A percentile compares a stretch with the other conserved stretches of the same genome.
Conservation (phyloP, 768 basidiomycete species). For the Inosperma sp. region DNA sequence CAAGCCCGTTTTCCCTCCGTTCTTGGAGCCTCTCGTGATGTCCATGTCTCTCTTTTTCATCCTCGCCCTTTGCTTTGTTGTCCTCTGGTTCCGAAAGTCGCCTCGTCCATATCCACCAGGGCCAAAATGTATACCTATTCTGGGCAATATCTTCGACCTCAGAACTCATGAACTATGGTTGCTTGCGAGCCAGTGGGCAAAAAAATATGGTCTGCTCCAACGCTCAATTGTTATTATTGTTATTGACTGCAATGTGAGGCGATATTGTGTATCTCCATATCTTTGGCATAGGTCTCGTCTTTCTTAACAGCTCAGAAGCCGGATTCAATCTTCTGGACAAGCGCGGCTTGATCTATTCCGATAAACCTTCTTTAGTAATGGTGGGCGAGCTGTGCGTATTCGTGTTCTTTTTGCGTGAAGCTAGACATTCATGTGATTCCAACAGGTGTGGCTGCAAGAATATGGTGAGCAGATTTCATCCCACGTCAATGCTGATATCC, state of each 20-base stretch:
- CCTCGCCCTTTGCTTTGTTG: conserved; percentile 33
- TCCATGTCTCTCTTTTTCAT: conserved; percentile 26
- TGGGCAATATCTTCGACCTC: conserved; percentile 29
- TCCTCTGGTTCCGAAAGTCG: conserved; percentile 41
- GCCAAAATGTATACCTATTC: conserved; percentile 27
- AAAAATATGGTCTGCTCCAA: conserved; percentile 25
- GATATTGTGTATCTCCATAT: conserved; percentile 50
- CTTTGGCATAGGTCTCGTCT: conserved; percentile 31
- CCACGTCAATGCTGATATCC: neutral
- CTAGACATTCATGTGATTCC: neutral
- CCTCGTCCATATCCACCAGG: conserved; percentile 26
- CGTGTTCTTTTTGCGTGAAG: neutral
- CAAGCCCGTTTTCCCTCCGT: neutral
- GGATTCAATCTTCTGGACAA: conserved; percentile 51
- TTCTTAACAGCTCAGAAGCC: conserved; percentile 28
- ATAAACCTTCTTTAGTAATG: conserved; percentile 44
- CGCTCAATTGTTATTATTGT: neutral
- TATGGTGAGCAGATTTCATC: neutral
- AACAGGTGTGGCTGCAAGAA: conserved; percentile 16
- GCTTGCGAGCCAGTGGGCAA: conserved; percentile 28
- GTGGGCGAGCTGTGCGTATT: conserved; percentile 42
- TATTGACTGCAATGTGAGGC: conserved; percentile 29
- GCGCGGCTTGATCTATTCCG: conserved; percentile 49
- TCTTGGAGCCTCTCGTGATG: conserved; percentile 14
- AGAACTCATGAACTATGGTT: conserved; percentile 27